Conservation (phyloP, 768 basidiomycete genomes). For the Leccinum boreale region DNA sequence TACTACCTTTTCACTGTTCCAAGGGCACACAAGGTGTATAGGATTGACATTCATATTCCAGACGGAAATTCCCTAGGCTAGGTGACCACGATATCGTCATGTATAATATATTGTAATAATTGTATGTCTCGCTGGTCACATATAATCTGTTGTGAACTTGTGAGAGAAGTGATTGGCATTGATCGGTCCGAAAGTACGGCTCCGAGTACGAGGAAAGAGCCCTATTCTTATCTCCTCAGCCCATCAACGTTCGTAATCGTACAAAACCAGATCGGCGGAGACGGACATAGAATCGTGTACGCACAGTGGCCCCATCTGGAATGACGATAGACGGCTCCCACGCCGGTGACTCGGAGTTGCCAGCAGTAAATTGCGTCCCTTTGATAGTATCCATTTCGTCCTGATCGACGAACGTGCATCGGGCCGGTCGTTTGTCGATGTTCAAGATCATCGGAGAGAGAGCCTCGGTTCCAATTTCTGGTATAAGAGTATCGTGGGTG, state of each 20-base stretch:
- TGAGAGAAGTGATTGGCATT: slow-evolving; percentile 7
- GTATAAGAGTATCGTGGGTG: slow-evolving; percentile 6
- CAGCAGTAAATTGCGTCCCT: neutral
- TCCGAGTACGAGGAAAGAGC: neutral
- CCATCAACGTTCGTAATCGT: neutral
- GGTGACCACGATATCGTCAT: neutral
- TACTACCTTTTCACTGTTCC: neutral
- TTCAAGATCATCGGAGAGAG: slow-evolving; percentile 10
- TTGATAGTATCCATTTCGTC: neutral
- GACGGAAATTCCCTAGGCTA: neutral
- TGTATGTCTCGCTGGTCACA: slow-evolving; percentile 4
- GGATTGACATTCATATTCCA: neutral
- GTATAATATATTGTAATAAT: neutral
- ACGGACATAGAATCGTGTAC: neutral
- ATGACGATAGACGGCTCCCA: neutral
- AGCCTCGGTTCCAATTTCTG: slow-evolving; percentile 1
- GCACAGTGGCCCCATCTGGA: neutral
- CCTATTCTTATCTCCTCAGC: slow-evolving; percentile 9
- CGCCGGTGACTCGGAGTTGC: neutral
- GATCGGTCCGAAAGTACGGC: slow-evolving; percentile 9
- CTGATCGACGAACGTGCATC: neutral
- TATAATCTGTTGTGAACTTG: slow-evolving; percentile 8
- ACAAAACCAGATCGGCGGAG: neutral
- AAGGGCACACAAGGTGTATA: neutral
- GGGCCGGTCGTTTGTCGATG: slow-evolving; percentile 3